Conservation (phyloP, 257 asterid genomes). For the Eustoma russellianum region DNA sequence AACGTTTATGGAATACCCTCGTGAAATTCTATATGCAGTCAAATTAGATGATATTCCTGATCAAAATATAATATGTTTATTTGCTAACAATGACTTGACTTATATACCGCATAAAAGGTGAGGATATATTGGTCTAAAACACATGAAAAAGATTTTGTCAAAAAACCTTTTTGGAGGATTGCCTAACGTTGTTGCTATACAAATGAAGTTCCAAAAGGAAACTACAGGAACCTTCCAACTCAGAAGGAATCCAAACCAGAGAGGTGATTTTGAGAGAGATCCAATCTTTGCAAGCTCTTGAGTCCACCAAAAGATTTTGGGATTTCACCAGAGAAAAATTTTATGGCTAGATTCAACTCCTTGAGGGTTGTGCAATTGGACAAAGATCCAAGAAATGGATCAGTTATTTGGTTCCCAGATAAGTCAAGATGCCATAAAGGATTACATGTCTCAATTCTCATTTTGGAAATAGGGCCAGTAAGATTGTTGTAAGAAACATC, state of each 20-base stretch:
- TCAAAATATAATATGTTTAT: too few relatives aligned
- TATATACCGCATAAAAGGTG: too few relatives aligned
- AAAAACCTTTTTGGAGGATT: too few relatives aligned
- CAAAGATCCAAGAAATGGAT: slow-evolving; percentile 46
- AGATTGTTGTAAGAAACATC: slow-evolving; percentile 78
- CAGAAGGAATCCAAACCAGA: slow-evolving; percentile 83
- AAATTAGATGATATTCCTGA: too few relatives aligned
- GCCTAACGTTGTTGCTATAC: too few relatives aligned
- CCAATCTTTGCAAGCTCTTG: slow-evolving; percentile 49
- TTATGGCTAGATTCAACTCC: slow-evolving; percentile 43
- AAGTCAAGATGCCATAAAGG: slow-evolving; percentile 55
- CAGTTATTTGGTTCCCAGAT: slow-evolving; percentile 61
- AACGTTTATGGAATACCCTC: too few relatives aligned
- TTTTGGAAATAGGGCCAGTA: slow-evolving; percentile 43
- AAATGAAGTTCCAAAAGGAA: too few relatives aligned
- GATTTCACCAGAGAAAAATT: slow-evolving; percentile 56
- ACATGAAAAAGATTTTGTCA: too few relatives aligned
- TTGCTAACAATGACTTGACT: too few relatives aligned
- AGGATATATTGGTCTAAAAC: too few relatives aligned
- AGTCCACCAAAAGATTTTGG: slow-evolving; percentile 51
- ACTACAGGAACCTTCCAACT: slow-evolving; percentile 48
- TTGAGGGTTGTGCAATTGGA: slow-evolving; percentile 58
- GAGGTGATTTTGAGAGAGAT: slow-evolving; percentile 71
- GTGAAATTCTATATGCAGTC: too few relatives aligned
- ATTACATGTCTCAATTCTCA: slow-evolving; percentile 53